Evolutionary conservation across 768 basidiomycete genomes (phyloP).

Genomic region (Pleurotus djamor): DNA sequence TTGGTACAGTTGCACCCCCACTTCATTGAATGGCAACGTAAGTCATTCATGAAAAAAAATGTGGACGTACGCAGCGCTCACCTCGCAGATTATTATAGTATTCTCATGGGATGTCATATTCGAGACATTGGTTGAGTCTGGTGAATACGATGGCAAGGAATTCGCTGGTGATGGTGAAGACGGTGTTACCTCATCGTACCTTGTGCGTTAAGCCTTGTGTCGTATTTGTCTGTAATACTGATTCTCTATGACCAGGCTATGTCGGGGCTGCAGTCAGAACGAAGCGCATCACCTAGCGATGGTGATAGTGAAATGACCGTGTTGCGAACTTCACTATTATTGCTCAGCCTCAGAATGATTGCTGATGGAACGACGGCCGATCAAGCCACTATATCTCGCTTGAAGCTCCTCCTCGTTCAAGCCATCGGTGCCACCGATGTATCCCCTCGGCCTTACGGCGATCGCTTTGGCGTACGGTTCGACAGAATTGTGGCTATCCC

Average conservation of each 20-base stretch:
- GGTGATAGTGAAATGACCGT: constrained; percentile 45
- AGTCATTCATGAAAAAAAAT: constrained; percentile 1
- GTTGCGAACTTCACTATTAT: constrained; percentile 47
- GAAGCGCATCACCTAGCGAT: constrained; percentile 13
- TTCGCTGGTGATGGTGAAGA: constrained; percentile 28
- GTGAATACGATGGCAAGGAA: constrained; percentile 40
- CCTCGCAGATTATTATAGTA: constrained; percentile 33
- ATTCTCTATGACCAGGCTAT: constrained; percentile 31
- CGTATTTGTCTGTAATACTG: neutral
- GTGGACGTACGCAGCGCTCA: neutral
- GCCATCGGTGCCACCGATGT: constrained; percentile 56
- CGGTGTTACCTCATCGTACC: constrained; percentile 35
- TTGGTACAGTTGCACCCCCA: constrained; percentile 66
- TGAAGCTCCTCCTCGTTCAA: constrained; percentile 55
- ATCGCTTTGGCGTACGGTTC: constrained; percentile 52
- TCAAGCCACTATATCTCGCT: constrained; percentile 47
- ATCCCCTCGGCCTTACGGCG: constrained; percentile 38
- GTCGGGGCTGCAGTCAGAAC: constrained; percentile 36
- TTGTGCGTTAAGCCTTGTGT: constrained; percentile 25
- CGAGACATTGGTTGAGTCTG: constrained; percentile 50
- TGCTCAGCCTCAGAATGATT: constrained; percentile 65
- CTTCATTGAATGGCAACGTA: constrained; percentile 69
- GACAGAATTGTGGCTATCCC: constrained; percentile 41
- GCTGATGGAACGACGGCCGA: constrained; percentile 60
- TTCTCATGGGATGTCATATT: constrained; percentile 64